phyloP scores from a whole-genome alignment of 495 filamentous ascomycete genomes.

The Podospora conica region DNA sequence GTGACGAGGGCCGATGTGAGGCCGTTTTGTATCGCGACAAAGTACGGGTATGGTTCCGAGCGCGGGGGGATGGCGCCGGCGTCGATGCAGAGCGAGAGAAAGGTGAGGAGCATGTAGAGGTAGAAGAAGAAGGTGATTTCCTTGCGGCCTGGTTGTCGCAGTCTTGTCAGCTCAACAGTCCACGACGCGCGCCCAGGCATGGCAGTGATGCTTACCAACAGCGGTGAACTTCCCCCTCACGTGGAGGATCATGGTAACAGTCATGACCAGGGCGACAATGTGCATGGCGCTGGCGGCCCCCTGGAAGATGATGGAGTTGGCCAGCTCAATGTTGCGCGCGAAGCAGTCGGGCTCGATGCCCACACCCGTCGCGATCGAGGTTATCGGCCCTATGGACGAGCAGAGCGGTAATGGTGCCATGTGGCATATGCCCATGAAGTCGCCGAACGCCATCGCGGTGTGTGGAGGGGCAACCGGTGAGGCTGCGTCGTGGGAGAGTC shows the following conservation, averaged over 20 bases:
- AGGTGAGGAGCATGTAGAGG: constrained; percentile 83
- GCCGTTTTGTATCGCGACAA: constrained; percentile 83
- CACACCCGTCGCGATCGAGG: constrained; percentile 56
- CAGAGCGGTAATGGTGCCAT: constrained; percentile 84
- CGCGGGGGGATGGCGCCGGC: constrained; percentile 85
- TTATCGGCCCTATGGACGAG: constrained; percentile 63
- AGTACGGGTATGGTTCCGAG: constrained; percentile 78
- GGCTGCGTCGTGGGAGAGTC: constrained; percentile 1
- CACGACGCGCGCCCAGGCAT: not conserved
- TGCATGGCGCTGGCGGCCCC: constrained; percentile 87
- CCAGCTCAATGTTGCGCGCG: constrained; percentile 88
- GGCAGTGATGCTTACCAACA: constrained; percentile 64
- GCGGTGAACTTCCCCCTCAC: constrained; percentile 97
- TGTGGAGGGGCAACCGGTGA: constrained; percentile 7
- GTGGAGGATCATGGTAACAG: constrained; percentile 92
- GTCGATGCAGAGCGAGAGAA: constrained; percentile 85
- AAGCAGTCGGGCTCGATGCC: constrained; percentile 90
- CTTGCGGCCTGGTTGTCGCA: constrained; percentile 67
- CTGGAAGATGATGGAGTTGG: constrained; percentile 98
- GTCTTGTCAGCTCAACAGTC: constrained; percentile 1
- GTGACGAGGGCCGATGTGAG: constrained; percentile 83
- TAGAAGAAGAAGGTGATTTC: constrained; percentile 99
- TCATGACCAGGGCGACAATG: constrained; percentile 87
- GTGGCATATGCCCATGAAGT: constrained; percentile 80
- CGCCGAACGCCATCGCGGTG: constrained; percentile 84